Evolutionary conservation across 306 rosid genomes (phyloP).

Genomic region (Inga oerstediana): DNA sequence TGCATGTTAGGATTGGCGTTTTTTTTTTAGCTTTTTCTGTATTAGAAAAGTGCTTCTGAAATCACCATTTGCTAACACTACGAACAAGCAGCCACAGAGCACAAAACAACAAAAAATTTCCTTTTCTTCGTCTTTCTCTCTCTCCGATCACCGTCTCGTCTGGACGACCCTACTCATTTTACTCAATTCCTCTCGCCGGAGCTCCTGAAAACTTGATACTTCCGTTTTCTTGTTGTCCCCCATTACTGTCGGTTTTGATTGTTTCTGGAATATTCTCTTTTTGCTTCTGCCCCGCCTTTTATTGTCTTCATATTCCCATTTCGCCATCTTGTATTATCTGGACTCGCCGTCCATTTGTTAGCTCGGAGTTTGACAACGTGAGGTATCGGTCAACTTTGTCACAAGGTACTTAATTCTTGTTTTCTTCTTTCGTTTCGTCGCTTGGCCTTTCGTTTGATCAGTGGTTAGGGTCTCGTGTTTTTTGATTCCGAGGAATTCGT

Average conservation of each 20-base stretch:
- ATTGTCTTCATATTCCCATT: background rate
- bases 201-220: background rate
- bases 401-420: background rate
- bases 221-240: background rate
- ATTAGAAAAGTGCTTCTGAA: too few species aligned
- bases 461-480: background rate
- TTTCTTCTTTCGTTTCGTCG: background rate
- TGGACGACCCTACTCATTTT: background rate
- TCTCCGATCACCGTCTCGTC: background rate
- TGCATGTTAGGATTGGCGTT: too few species aligned
- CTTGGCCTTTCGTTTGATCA: background rate
- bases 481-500: background rate
- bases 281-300: background rate
- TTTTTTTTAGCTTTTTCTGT: too few species aligned
- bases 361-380: background rate
- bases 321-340: background rate
- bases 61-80: too few species aligned
- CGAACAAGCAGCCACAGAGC: too few species aligned
- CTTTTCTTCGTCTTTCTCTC: background rate
- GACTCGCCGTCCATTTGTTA: background rate
- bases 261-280: background rate
- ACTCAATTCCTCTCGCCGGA: background rate
- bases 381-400: background rate
- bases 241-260: background rate
- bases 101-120: too few species aligned